A percentile compares a stretch with the other conserved stretches of the same genome.
Evolutionary conservation across 306 rosid genomes (phyloP).

Genomic region (Casuarina glauca): DNA sequence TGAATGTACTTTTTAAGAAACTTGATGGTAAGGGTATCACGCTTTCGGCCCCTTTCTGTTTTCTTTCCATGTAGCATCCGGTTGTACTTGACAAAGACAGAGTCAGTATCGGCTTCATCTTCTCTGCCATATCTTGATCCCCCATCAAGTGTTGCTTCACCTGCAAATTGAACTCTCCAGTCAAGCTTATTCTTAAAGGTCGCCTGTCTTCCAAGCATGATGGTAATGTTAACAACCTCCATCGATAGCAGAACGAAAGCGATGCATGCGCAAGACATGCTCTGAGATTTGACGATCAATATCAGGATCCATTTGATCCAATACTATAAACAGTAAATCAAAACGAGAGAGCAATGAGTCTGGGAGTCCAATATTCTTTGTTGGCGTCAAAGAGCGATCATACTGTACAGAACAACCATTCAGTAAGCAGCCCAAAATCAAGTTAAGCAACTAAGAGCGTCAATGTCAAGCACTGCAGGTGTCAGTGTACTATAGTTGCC

Average conservation of each 20-base stretch:
- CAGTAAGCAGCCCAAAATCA: constrained; percentile 17
- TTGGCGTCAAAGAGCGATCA: constrained; percentile 98
- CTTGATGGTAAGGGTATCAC: constrained; percentile 83
- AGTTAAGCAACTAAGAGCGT: constrained; percentile 11
- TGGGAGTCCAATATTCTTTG: constrained; percentile 96
- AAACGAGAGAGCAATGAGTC: constrained; percentile 97
- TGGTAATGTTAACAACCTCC: constrained; percentile 62
- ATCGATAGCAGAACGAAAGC: constrained; percentile 71
- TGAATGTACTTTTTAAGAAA: constrained; percentile 95
- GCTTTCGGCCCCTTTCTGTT: constrained; percentile 62
- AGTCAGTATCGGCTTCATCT: constrained; percentile 75
- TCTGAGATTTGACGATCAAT: constrained; percentile 89
- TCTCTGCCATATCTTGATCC: constrained; percentile 77
- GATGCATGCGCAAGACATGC: constrained; percentile 98
- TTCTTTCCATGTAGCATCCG: constrained; percentile 92
- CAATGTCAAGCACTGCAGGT: constrained; percentile 9
- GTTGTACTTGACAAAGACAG: constrained; percentile 87
- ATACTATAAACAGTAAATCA: constrained; percentile 87
- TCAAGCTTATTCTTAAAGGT: constrained; percentile 20
- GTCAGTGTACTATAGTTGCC: constrained; percentile 2
- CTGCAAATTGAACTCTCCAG: constrained; percentile 40
- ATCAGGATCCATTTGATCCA: constrained; percentile 99
- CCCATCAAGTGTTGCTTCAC: constrained; percentile 66
- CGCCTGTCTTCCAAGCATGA: constrained; percentile 18
- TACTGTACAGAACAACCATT: constrained; percentile 50